Evolutionary conservation across 768 basidiomycete species (phyloP).

Genomic region (Lentinula detonsa): DNA sequence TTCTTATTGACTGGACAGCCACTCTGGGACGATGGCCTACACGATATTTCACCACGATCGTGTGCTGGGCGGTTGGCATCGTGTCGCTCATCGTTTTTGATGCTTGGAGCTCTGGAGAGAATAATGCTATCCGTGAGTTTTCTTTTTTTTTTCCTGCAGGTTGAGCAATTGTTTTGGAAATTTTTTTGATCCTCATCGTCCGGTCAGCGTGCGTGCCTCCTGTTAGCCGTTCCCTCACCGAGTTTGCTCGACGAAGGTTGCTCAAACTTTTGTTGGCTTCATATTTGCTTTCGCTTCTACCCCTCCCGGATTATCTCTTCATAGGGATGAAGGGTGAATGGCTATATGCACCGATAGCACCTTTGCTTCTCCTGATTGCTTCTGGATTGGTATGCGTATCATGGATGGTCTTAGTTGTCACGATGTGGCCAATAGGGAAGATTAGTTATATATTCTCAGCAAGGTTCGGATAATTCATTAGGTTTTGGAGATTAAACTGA

Average conservation of each 20-base stretch:
- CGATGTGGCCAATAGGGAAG: conserved; percentile 43
- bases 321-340: conserved; percentile 55
- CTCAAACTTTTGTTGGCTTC: conserved; percentile 38
- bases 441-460: conserved; percentile 23
- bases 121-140: conserved; percentile 14
- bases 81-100: conserved; percentile 51
- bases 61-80: conserved; percentile 74
- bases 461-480: conserved; percentile 24
- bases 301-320: conserved; percentile 47
- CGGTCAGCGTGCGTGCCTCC: conserved; percentile 36
- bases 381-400: conserved; percentile 57
- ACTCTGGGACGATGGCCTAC: conserved; percentile 67
- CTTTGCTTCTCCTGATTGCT: conserved; percentile 50
- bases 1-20: conserved; percentile 66
- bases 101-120: conserved; percentile 37
- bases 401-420: conserved; percentile 45
- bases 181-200: background rate
- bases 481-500: background rate
- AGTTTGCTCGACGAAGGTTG: conserved; percentile 33
- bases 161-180: too few relatives aligned
- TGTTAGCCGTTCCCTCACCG: conserved; percentile 40
- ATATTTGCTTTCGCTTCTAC: conserved; percentile 44
- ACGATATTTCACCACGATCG: conserved; percentile 68
- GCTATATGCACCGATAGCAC: conserved; percentile 45
- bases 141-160: background rate